Evolutionary conservation across 2,329 filamentous ascomycete genomes (phyloP), one percentile per base, ranked within the genome.

Genomic region (Xylaria arbuscula): DNA sequence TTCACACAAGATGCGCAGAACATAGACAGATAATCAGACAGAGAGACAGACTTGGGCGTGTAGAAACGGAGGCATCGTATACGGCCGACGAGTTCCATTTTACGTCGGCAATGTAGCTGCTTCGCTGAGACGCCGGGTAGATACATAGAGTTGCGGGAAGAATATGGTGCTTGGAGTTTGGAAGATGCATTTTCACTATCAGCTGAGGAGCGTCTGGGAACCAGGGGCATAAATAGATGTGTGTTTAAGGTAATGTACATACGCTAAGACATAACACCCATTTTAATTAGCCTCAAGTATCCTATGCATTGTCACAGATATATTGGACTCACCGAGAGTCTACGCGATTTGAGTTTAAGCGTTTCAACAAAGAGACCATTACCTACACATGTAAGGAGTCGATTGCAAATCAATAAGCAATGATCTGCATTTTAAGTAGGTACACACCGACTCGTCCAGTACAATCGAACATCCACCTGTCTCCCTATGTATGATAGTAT

Each of bases 111-210:
- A 19, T 54, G 50, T 22, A 65, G 38, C 17, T 54, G 5, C 28
- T 51, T 48, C 58, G 8, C 13, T 3, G 11, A 32, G 22, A 55
- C n/a, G 11, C 24, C 24, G 59, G 55, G 47, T 36, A 38, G 28
- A 28, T 55, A 51, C 36, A 8, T 47, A 63, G 32, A 58, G 22
- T 50, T 59, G 22, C 34, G 24, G 47, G 34, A 34, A 24, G 17
- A n/a, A 55, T 24, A 36, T 45, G 22, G n/a, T 34, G 60, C 19
- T 47, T 38, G 60, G 68, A 58, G 67, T 67, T 64, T 48, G 60
- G 32, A 40, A 48, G 48, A 22, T 13, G 55, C 22, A 10, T 40
- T 40, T 22, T 32, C 28, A 28, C 34, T 19, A 55, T 45, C 17
- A 13, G 9, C 40, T 45, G 10, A 36, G 3, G 10, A 57, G 1